phyloP scores from a whole-genome alignment of 176 grass and related monocot species.

The sorghum (Sorghum bicolor) region Sorghum_bicolor_NCBIv3 NC_012873.2:55337001-55337500 shows the following conservation, averaged over 20 bases:
- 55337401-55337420: not conserved
- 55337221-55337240: constrained; percentile 66
- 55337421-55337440: not conserved
- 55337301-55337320: not conserved
- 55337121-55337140: not conserved
- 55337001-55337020: not conserved
- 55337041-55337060: not conserved
- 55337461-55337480: not conserved
- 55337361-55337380: not conserved
- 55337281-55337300: constrained; percentile 50
- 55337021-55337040: not conserved
- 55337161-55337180: no score
- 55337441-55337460: not conserved
- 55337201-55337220: not conserved
- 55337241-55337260: constrained; percentile 78
- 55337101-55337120: not conserved
- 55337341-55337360: not conserved
- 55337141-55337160: not conserved
- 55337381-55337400: not conserved
- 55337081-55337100: not conserved
- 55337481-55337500: not conserved
- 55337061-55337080: not conserved
- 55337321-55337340: not conserved
- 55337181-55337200: constrained; percentile 2
- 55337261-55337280: constrained; percentile 86